A percentile compares a stretch with the other conserved stretches of the same genome.
phyloP scores from a whole-genome alignment of 176 grass and related monocot genomes.

The Thalia dealbata region DNA sequence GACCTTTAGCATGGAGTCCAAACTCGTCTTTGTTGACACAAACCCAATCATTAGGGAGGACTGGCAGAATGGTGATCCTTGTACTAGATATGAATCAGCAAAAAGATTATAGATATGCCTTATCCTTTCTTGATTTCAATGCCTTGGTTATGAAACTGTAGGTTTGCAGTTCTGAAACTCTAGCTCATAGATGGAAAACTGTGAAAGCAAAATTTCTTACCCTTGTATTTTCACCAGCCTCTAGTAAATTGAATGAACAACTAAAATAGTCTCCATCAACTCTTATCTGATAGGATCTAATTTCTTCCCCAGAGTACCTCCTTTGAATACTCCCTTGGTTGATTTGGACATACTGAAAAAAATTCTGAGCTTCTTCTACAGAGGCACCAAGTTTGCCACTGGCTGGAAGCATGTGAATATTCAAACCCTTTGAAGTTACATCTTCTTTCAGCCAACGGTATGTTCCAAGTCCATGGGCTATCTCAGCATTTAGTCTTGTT shows the following conservation, averaged over 20 bases:
- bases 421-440: slow-evolving; percentile 52
- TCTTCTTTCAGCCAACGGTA: slow-evolving; percentile 96
- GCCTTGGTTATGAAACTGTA: not conserved
- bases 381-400: slow-evolving; percentile 47
- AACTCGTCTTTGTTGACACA: not conserved
- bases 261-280: slow-evolving; percentile 45
- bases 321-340: slow-evolving; percentile 39
- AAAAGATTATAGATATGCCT: not conserved
- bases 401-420: slow-evolving; percentile 25
- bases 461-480: slow-evolving; percentile 81
- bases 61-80: not conserved
- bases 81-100: not conserved
- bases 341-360: slow-evolving; percentile 47
- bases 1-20: not conserved
- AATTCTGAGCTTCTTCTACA: slow-evolving; percentile 49
- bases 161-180: not conserved
- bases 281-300: slow-evolving; percentile 44
- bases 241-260: slow-evolving; percentile 62
- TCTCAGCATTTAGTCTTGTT: slow-evolving; percentile 26
- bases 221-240: slow-evolving; percentile 48
- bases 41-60: not conserved
- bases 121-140: not conserved
- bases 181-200: not conserved
- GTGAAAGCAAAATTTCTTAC: slow-evolving; percentile 32
- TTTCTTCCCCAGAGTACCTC: slow-evolving; percentile 37